Percentiles rank a stretch among this genome's conserved stretches.
Evolutionary conservation across 2,329 filamentous ascomycete species (phyloP).

Genomic region (Talaromyces rugulosus): DNA sequence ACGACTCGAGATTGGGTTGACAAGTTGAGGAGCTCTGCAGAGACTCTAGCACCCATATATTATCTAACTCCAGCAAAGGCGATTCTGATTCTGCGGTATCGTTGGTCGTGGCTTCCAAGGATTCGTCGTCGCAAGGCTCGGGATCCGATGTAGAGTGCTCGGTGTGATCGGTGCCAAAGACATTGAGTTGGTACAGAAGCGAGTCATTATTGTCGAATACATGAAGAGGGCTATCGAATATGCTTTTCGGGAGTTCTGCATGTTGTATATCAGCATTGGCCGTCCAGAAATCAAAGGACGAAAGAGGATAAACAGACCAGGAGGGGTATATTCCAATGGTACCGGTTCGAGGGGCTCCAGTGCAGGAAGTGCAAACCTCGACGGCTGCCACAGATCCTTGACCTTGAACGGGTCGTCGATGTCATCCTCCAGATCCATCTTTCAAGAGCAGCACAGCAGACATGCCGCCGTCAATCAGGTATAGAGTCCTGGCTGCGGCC

Average conservation of each 20-base stretch:
- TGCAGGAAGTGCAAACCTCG: slow-evolving; percentile 32
- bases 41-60: slow-evolving; percentile 34
- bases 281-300: background rate
- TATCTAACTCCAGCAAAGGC: slow-evolving; percentile 14
- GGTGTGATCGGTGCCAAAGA: slow-evolving; percentile 24
- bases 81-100: slow-evolving; percentile 15
- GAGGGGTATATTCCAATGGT: slow-evolving; percentile 24
- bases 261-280: background rate
- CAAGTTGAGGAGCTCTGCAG: slow-evolving; percentile 15
- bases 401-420: slow-evolving; percentile 31
- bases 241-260: slow-evolving; percentile 21
- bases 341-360: slow-evolving; percentile 34
- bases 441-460: background rate
- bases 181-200: slow-evolving; percentile 29
- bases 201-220: slow-evolving; percentile 21
- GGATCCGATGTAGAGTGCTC: slow-evolving; percentile 15
- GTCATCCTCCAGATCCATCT: slow-evolving; percentile 16
- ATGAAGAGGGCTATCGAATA: slow-evolving; percentile 21
- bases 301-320: slow-evolving; percentile 5
- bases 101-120: slow-evolving; percentile 7
- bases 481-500: background rate
- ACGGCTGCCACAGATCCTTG: slow-evolving; percentile 34
- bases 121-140: slow-evolving; percentile 16
- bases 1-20: slow-evolving; percentile 28
- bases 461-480: background rate